Evolutionary conservation across 2,329 filamentous ascomycete species (phyloP).

Genomic region (Pestalotiopsis fici): DNA sequence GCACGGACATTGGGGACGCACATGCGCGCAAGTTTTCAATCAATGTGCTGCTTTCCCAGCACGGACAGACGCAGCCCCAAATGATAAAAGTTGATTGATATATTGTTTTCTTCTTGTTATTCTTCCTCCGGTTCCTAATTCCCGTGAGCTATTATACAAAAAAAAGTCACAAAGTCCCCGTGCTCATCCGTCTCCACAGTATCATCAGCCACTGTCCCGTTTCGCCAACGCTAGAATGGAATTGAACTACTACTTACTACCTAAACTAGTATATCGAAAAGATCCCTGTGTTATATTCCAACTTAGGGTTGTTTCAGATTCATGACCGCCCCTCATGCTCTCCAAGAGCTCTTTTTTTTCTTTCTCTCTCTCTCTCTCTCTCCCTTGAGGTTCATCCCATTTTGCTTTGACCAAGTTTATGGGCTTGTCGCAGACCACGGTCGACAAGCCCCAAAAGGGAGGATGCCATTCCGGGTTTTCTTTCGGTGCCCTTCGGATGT

Average conservation of each 20-base stretch:
- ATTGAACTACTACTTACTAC: background rate
- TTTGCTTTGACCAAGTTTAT: background rate
- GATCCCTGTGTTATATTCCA: background rate
- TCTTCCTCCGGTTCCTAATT: background rate
- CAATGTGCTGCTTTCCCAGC: background rate
- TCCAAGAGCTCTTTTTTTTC: too few species aligned
- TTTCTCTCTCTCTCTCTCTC: background rate
- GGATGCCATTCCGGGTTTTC: background rate
- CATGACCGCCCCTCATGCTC: background rate
- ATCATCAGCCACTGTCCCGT: background rate
- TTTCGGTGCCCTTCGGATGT: background rate
- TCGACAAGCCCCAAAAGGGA: background rate
- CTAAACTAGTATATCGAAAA: background rate
- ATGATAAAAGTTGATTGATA: too few species aligned
- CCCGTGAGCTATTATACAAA: background rate
- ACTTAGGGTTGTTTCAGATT: constrained; percentile 4
- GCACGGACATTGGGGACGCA: too few species aligned
- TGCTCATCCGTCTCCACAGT: background rate
- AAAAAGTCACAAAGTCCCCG: background rate
- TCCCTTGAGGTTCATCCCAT: background rate
- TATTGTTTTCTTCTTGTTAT: too few species aligned
- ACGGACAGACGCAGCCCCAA: background rate
- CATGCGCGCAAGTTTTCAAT: background rate
- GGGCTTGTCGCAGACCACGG: background rate
- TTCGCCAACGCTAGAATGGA: too few species aligned